A percentile compares a stretch with the other conserved stretches of the same genome.
Conservation (phyloP, 78 protist species). For the Mantamonas sphyraenae region DNA sequence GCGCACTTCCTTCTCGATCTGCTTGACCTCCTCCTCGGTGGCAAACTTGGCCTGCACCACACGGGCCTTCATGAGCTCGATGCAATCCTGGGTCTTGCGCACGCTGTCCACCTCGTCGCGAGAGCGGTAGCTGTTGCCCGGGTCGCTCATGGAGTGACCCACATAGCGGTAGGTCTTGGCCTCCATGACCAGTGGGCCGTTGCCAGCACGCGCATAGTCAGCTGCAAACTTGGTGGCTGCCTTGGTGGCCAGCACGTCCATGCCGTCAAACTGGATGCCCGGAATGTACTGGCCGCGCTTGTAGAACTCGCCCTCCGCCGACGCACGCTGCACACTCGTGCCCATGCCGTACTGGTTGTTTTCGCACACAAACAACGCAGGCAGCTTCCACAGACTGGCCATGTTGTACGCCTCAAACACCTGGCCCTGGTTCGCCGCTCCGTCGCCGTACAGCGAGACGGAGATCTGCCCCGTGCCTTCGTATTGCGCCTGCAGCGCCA, state of each 20-base stretch:
- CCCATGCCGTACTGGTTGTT: slow-evolving; percentile 97
- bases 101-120: slow-evolving; percentile 69
- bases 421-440: slow-evolving; percentile 89
- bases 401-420: slow-evolving; percentile 80
- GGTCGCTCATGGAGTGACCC: slow-evolving; percentile 96
- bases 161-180: slow-evolving; percentile 89
- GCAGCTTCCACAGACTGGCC: slow-evolving; percentile 89
- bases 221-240: slow-evolving; percentile 59
- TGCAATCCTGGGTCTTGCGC: slow-evolving; percentile 60
- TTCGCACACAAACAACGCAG: slow-evolving; percentile 80
- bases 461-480: slow-evolving; percentile 50
- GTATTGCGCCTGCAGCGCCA: slow-evolving; percentile 78
- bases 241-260: slow-evolving; percentile 81
- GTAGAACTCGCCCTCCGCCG: slow-evolving; percentile 80
- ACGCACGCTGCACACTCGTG: slow-evolving; percentile 63
- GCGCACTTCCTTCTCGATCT: too few species aligned
- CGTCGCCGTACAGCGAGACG: slow-evolving; percentile 85
- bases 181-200: slow-evolving; percentile 81
- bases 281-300: slow-evolving; percentile 86
- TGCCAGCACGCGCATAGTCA: slow-evolving; percentile 19
- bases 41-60: slow-evolving; percentile 37
- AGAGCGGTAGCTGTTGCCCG: slow-evolving; percentile 85
- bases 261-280: slow-evolving; percentile 88
- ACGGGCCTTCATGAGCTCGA: slow-evolving; percentile 25
- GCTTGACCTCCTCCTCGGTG: slow-evolving; percentile 71